These are phyloP conservation scores for Mycosphaerella arachidis DNA, from an alignment of 2,329 filamentous ascomycete genomes.

Conservation along the genomic window DNA sequence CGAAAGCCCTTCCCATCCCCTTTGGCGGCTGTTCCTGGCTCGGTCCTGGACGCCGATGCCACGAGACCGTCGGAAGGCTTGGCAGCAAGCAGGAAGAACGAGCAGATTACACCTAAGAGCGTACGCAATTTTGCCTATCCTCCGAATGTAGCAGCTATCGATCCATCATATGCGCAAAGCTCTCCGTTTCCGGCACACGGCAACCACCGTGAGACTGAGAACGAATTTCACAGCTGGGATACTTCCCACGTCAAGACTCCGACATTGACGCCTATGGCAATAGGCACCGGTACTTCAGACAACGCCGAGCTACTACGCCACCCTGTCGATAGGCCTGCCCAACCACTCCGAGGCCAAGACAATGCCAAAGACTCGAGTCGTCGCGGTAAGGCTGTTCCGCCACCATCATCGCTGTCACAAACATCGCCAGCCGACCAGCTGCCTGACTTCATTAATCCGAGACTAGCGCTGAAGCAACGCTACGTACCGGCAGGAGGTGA, in stretches of 20 bases:
- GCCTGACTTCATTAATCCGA: constrained; percentile 22
- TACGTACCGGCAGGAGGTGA: constrained; percentile 29
- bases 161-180: constrained; percentile 2
- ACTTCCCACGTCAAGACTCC: background rate
- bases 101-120: background rate
- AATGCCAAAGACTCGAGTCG: background rate
- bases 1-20: background rate
- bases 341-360: background rate
- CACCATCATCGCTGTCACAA: background rate
- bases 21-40: background rate
- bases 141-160: background rate
- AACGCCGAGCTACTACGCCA: background rate
- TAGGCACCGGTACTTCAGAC: background rate
- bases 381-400: background rate
- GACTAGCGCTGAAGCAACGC: constrained; percentile 21
- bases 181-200: constrained; percentile 6
- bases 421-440: background rate
- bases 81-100: background rate
- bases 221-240: constrained; percentile 3
- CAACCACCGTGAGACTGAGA: constrained; percentile 1
- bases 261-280: background rate
- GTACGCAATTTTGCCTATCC: background rate
- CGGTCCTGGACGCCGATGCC: background rate
- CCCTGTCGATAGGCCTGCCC: background rate
- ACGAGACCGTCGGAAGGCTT: background rate